phyloP scores from a whole-genome alignment of 345 rosid species.

The Erysimum cheiranthoides region DNA sequence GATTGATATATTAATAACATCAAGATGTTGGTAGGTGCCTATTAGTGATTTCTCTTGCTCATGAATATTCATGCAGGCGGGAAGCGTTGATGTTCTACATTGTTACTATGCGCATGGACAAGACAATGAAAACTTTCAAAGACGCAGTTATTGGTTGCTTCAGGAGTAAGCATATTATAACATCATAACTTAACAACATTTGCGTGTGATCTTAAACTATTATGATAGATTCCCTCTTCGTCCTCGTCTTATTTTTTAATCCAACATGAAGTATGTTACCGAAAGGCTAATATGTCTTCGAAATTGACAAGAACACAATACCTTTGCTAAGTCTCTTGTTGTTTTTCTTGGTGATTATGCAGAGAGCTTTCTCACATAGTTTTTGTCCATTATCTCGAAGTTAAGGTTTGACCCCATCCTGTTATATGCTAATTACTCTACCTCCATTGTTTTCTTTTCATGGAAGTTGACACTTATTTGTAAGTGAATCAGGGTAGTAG shows the following conservation, averaged over 20 bases:
- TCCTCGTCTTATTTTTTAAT: neutral
- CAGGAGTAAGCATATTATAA: conserved; percentile 75
- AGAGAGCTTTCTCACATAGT: conserved; percentile 87
- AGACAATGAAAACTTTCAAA: conserved; percentile 83
- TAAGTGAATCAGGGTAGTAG: conserved; percentile 61
- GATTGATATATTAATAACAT: neutral
- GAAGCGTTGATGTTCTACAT: conserved; percentile 90
- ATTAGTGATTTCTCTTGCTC: conserved; percentile 9
- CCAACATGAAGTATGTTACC: neutral
- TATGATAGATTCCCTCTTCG: neutral
- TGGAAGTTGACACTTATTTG: neutral
- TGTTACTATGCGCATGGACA: conserved; percentile 99
- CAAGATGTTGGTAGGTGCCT: conserved; percentile 14
- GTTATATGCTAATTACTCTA: neutral
- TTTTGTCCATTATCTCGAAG: conserved; percentile 91
- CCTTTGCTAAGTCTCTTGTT: conserved; percentile 33
- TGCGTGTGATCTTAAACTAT: conserved; percentile 5
- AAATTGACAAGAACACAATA: conserved; percentile 1
- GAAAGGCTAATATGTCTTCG: neutral
- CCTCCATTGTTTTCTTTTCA: neutral
- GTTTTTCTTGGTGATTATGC: conserved; percentile 46
- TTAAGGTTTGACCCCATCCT: conserved; percentile 61
- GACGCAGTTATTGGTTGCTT: conserved; percentile 98
- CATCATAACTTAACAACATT: neutral
- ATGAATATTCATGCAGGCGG: conserved; percentile 60